phyloP scores from a whole-genome alignment of 371 early-diverging fungal genomes.

The Rhizopus microsporus region DNA sequence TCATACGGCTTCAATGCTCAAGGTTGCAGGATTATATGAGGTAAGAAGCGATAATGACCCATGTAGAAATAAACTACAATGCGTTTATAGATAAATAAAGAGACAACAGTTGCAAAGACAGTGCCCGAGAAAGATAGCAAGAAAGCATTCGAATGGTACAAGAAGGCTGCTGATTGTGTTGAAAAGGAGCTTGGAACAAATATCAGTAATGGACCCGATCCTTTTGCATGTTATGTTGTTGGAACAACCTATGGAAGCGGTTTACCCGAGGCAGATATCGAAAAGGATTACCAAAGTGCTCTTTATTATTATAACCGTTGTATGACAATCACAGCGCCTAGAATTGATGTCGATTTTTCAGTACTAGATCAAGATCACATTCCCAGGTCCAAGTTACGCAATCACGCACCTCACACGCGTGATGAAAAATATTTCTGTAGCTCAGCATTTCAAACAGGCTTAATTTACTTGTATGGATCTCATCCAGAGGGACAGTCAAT shows the following conservation, averaged over 20 bases:
- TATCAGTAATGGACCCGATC: slow-evolving; percentile 40
- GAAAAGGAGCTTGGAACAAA: slow-evolving; percentile 29
- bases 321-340: slow-evolving; percentile 49
- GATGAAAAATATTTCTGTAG: slow-evolving; percentile 51
- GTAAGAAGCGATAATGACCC: slow-evolving; percentile 6
- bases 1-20: slow-evolving; percentile 49
- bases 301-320: slow-evolving; percentile 47
- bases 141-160: slow-evolving; percentile 52
- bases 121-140: slow-evolving; percentile 34
- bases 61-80: background rate
- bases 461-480: slow-evolving; percentile 51
- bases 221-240: slow-evolving; percentile 48
- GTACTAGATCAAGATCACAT: slow-evolving; percentile 31
- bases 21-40: slow-evolving; percentile 47
- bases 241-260: slow-evolving; percentile 50
- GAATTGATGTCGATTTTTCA: slow-evolving; percentile 45
- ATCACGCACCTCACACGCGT: slow-evolving; percentile 42
- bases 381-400: slow-evolving; percentile 37
- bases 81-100: slow-evolving; percentile 1
- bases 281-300: slow-evolving; percentile 46
- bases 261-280: slow-evolving; percentile 40
- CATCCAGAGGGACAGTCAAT: slow-evolving; percentile 41
- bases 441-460: slow-evolving; percentile 50
- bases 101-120: slow-evolving; percentile 10
- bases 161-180: slow-evolving; percentile 41